Base-by-base conservation (phyloP, 192 early-diverging fungal genomes). In the Rhizophagus clarus region DNA sequence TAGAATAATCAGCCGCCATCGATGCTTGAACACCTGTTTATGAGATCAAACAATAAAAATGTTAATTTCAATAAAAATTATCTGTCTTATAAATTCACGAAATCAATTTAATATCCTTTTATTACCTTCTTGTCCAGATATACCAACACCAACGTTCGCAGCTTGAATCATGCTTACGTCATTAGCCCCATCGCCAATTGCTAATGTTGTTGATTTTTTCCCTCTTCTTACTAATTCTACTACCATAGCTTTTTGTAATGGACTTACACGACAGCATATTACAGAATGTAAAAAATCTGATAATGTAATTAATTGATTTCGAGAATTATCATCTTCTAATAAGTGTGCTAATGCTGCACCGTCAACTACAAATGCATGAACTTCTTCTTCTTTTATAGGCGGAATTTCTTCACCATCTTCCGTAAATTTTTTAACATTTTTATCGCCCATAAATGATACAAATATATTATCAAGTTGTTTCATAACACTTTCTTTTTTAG, bases 101-200 rank as follows among this genome's bases (percentile, higher is more conserved):
- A 56, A 61, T 49, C 26, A 56, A 15, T 49, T 56, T 6, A 6
- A 8, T 40, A 7, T 40, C 37, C 37, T 40, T 40, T 40, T 40
- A 91, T 92, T 76, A 60, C 93, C 93, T 81, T 97, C 88, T 83
- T 96, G 85, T 79, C 95, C 96, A 12, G 91, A 85, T 78, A 94
- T 93, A 28, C 92, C 92, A 31, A 92, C 90, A 42, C 93, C 91
- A 74, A 98, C 89, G 86, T 98, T 93, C 31, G 97, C 97, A 3
- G 93, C 96, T 85, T 98, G 97, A 82, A 98, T 98, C 97, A 98
- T 98, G 63, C 90, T 92, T 8, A 98, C 96, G 83, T 98, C 97
- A 82, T 98, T 97, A 51, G 91, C 92, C 29, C 91, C 95, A 81
- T 94, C 92, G 40, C 93, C 93, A 61, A 95, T 91, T 0, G 93